Percentiles rank a stretch among this genome's conserved stretches.
Conservation (phyloP, 1,139 yeast genomes). For the Candida albicans region DNA sequence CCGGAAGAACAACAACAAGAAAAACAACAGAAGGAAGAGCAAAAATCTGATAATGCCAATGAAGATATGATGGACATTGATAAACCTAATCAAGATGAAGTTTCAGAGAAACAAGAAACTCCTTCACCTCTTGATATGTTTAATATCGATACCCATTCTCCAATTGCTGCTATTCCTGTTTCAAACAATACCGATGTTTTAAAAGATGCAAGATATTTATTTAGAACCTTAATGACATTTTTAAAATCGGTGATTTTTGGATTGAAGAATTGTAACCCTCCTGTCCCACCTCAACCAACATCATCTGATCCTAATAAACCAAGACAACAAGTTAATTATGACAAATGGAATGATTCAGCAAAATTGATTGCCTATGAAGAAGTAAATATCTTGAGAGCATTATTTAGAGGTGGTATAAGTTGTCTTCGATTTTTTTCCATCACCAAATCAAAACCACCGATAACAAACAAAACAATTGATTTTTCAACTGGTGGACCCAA, state of each 20-base stretch:
- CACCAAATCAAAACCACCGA: conserved; percentile 44
- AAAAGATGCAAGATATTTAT: conserved; percentile 84
- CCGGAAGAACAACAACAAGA: too few relatives aligned
- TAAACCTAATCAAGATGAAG: conserved; percentile 10
- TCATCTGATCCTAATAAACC: conserved; percentile 58
- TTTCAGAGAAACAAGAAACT: conserved; percentile 6
- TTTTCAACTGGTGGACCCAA: conserved; percentile 71
- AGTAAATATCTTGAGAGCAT: conserved; percentile 67
- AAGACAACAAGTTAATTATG: conserved; percentile 54
- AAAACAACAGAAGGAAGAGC: too few relatives aligned
- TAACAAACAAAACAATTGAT: conserved; percentile 57
- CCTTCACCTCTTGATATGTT: conserved; percentile 38
- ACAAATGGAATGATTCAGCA: conserved; percentile 84
- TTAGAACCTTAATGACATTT: conserved; percentile 87
- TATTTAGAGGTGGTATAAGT: conserved; percentile 81
- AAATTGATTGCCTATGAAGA: conserved; percentile 83
- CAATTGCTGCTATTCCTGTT: conserved; percentile 33
- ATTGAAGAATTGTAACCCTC: conserved; percentile 85
- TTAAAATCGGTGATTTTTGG: conserved; percentile 90
- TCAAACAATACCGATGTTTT: conserved; percentile 59
- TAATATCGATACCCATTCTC: conserved; percentile 41
- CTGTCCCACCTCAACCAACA: conserved; percentile 59
- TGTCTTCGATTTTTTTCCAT: conserved; percentile 77
- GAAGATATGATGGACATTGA: conserved; percentile 20
- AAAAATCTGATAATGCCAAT: conserved; percentile 10